Conservation (phyloP, 2,329 filamentous ascomycete genomes). For the Hypoxylon sp. region DNA sequence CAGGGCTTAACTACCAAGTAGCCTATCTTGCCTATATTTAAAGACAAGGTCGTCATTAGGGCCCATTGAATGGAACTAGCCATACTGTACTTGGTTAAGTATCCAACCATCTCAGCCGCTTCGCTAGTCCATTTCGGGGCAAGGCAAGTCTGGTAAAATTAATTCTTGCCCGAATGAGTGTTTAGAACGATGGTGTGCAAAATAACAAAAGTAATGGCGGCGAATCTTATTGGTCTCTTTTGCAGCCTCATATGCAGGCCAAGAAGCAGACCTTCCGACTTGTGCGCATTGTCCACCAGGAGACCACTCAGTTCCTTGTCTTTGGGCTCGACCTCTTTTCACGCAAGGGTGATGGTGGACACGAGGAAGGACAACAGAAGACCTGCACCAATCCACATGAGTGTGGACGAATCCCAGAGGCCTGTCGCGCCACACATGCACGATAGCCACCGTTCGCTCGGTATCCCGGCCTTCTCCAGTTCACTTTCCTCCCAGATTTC, state of each 20-base stretch:
- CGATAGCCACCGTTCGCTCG: constrained; percentile 13
- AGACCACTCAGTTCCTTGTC: constrained; percentile 1
- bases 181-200: not conserved
- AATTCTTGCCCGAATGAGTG: not conserved
- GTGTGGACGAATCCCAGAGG: constrained; percentile 7
- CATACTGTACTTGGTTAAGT: not conserved
- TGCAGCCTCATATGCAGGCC: constrained; percentile 3
- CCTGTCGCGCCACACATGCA: constrained; percentile 5
- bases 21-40: constrained; percentile 13
- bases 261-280: constrained; percentile 7
- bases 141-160: not conserved
- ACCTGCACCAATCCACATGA: constrained; percentile 15
- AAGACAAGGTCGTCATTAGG: constrained; percentile 2
- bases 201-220: not conserved
- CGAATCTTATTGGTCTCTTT: not conserved
- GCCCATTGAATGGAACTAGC: not conserved
- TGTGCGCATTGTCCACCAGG: not conserved
- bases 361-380: not conserved
- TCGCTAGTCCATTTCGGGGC: not conserved
- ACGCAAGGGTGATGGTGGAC: constrained; percentile 4
- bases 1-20: not conserved
- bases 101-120: not conserved
- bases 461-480: constrained; percentile 1
- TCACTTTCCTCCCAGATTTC: constrained; percentile 8
- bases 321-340: constrained; percentile 4